Evolutionary conservation across 768 basidiomycete species (phyloP).

Genomic region (Mycena belliarum): DNA sequence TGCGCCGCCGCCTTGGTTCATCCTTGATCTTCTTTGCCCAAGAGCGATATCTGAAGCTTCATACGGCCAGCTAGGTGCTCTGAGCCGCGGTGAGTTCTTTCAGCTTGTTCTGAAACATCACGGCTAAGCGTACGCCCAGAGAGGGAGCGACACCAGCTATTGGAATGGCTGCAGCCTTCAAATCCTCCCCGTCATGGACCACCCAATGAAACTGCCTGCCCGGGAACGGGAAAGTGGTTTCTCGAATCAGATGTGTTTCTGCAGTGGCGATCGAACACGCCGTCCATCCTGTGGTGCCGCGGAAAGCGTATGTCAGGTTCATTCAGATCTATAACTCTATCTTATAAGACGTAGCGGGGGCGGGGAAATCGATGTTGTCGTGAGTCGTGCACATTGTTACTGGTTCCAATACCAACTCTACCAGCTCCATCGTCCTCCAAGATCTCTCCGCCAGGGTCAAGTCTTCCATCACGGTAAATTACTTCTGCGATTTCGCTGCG

Average conservation of each 20-base stretch:
- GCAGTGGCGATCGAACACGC: conserved; percentile 2
- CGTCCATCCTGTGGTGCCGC: conserved; percentile 16
- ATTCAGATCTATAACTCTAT: neutral
- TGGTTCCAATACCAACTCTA: neutral
- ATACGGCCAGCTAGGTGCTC: neutral
- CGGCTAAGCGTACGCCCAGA: neutral
- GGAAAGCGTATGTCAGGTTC: conserved; percentile 9
- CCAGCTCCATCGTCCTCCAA: conserved; percentile 14
- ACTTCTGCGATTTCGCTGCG: conserved; percentile 16
- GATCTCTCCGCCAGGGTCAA: neutral
- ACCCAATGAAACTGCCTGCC: conserved; percentile 4
- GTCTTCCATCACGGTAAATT: neutral
- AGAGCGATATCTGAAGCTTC: neutral
- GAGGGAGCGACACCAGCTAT: neutral
- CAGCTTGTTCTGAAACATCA: neutral
- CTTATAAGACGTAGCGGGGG: conserved; percentile 1
- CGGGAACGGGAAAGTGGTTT: conserved; percentile 14
- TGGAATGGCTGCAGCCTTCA: conserved; percentile 9
- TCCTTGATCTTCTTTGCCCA: neutral
- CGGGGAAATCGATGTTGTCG: conserved; percentile 15
- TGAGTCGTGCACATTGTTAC: neutral
- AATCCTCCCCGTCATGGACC: neutral
- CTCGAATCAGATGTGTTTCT: conserved; percentile 8
- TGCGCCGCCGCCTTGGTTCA: neutral
- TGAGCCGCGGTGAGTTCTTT: neutral